These are phyloP conservation scores for Sorghum bicolor DNA, from an alignment of 176 grass and related monocot species.

Conservation along the genomic window Sorghum_bicolor_NCBIv3 NC_012875.2:57149501-57150000, in stretches of 20 bases:
- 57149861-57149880: constrained; percentile 51
- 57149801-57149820: constrained; percentile 32
- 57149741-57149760: background rate
- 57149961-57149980: background rate
- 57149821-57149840: background rate
- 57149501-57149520: constrained; percentile 36
- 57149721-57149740: no score
- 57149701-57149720: constrained; percentile 6
- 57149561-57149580: constrained; percentile 30
- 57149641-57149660: constrained; percentile 74
- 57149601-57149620: constrained; percentile 31
- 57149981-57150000: background rate
- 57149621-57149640: constrained; percentile 53
- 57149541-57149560: constrained; percentile 46
- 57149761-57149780: background rate
- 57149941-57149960: background rate
- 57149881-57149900: constrained; percentile 55
- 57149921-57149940: background rate
- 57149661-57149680: constrained; percentile 46
- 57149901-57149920: background rate
- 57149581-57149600: constrained; percentile 8
- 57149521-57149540: constrained; percentile 45
- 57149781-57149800: background rate
- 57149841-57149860: background rate
- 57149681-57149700: constrained; percentile 43